phyloP scores from a whole-genome alignment of 1,284 basidiomycete genomes.

The Amylostereum areolatum region DNA sequence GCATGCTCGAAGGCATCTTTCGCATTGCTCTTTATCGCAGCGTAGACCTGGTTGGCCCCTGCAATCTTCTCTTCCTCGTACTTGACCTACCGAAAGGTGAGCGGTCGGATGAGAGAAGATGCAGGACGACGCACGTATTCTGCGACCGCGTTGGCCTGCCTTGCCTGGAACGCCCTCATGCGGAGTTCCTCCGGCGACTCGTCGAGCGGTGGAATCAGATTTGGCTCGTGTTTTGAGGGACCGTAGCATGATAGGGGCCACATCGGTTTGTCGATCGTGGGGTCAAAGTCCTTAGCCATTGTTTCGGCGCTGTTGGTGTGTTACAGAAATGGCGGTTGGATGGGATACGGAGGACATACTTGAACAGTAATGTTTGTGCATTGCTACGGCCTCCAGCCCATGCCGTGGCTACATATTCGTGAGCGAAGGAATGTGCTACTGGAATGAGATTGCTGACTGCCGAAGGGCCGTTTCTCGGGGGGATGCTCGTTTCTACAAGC shows the following conservation, averaged over 20 bases:
- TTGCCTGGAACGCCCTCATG: slow-evolving; percentile 57
- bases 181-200: slow-evolving; percentile 80
- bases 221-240: slow-evolving; percentile 71
- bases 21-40: slow-evolving; percentile 45
- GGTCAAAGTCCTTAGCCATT: slow-evolving; percentile 56
- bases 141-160: slow-evolving; percentile 47
- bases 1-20: slow-evolving; percentile 49
- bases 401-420: slow-evolving; percentile 31
- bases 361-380: slow-evolving; percentile 7
- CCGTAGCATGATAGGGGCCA: slow-evolving; percentile 86
- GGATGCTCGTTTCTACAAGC: slow-evolving; percentile 69
- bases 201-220: slow-evolving; percentile 65
- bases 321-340: background rate
- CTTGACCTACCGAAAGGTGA: slow-evolving; percentile 33
- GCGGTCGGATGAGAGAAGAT: slow-evolving; percentile 2
- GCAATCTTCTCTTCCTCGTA: slow-evolving; percentile 48
- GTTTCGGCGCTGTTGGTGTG: slow-evolving; percentile 44
- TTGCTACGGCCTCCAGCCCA: slow-evolving; percentile 24
- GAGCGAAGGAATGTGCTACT: slow-evolving; percentile 22
- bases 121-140: slow-evolving; percentile 59
- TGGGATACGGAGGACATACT: slow-evolving; percentile 10
- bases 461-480: slow-evolving; percentile 19
- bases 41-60: slow-evolving; percentile 31
- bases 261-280: slow-evolving; percentile 57
- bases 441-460: slow-evolving; percentile 22